Percentiles rank a stretch among this genome's conserved stretches.
Evolutionary conservation across 148 eudicot genomes (phyloP).

Genomic region (Persicaria maculosa): DNA sequence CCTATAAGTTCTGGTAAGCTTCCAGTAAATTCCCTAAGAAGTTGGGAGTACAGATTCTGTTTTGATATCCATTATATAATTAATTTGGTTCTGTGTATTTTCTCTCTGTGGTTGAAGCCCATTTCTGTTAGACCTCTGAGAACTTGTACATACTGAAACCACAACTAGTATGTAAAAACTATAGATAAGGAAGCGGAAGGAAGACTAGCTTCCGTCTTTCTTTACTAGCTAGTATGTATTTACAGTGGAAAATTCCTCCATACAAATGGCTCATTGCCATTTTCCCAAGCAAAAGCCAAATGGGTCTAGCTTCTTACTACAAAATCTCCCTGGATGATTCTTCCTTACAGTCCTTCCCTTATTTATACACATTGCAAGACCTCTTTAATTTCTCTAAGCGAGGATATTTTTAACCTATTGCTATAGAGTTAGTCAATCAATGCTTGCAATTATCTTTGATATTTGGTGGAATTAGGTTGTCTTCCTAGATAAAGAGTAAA

Average conservation of each 20-base stretch:
- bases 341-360: neutral
- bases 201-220: neutral
- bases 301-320: neutral
- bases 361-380: neutral
- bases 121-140: neutral
- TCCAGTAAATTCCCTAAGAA: neutral
- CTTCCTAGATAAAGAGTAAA: neutral
- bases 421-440: neutral
- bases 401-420: neutral
- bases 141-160: neutral
- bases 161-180: neutral
- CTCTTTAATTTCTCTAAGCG: neutral
- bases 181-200: neutral
- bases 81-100: neutral
- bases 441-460: neutral
- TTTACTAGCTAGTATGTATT: neutral
- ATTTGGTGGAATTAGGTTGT: neutral
- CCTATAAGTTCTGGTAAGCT: constrained; percentile 63
- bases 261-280: neutral
- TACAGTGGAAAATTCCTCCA: neutral
- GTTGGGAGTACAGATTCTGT: neutral
- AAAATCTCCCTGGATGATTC: neutral
- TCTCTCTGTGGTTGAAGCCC: neutral
- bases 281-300: neutral
- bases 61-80: neutral